Percentiles rank a stretch among this genome's conserved stretches.
These are phyloP conservation scores for Zasmidium angulare DNA, from an alignment of 2,329 filamentous ascomycete species.

Conservation along the genomic window DNA sequence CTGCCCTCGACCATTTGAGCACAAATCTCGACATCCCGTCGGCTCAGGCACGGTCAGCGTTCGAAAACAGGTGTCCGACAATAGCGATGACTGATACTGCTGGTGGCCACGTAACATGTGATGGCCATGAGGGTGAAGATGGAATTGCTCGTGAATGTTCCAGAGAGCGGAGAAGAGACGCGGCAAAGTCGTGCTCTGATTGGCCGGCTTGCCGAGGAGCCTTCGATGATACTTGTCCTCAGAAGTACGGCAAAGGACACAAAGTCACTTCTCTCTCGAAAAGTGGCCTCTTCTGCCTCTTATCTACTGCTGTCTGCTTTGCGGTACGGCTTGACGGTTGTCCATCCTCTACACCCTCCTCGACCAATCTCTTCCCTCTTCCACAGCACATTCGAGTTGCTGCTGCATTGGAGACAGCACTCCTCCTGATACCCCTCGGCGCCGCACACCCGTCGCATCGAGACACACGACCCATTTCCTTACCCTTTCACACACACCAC, in stretches of 20 bases:
- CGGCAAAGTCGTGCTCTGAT: background rate
- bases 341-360: background rate
- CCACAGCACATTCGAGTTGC: background rate
- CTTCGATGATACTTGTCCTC: too few relatives aligned
- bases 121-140: background rate
- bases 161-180: background rate
- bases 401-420: background rate
- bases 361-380: background rate
- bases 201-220: too few relatives aligned
- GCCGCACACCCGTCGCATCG: background rate
- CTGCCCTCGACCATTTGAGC: too few relatives aligned
- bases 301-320: too few relatives aligned
- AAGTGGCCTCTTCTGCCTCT: background rate
- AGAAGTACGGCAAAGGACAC: too few relatives aligned
- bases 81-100: background rate
- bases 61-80: too few relatives aligned
- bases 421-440: background rate
- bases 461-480: background rate
- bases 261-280: too few relatives aligned
- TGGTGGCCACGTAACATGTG: background rate
- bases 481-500: slow-evolving; percentile 12
- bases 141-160: background rate
- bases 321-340: background rate
- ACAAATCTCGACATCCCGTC: background rate
- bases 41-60: too few relatives aligned